Conservation (phyloP, 2,329 filamentous ascomycete species). For the Parafenestella ontariensis region DNA sequence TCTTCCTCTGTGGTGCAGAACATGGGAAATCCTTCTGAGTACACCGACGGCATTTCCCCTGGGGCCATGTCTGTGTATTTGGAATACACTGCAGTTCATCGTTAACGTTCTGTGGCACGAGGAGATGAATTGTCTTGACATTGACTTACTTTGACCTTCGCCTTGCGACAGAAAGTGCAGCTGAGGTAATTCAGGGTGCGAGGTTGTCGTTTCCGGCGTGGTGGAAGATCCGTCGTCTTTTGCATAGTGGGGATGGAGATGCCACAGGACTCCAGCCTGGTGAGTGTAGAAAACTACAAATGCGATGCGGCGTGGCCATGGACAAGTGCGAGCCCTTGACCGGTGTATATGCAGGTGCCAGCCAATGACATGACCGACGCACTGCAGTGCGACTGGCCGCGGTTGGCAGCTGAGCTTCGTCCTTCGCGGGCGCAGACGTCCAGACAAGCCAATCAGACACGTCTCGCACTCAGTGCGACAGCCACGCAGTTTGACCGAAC, state of each 20-base stretch:
- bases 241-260: not conserved
- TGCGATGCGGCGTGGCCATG: not conserved
- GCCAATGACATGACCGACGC: not conserved
- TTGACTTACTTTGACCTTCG: conserved; percentile 1
- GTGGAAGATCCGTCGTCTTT: not conserved
- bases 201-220: not conserved
- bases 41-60: not conserved
- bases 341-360: not conserved
- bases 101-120: not conserved
- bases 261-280: not conserved
- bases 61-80: not conserved
- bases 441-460: not conserved
- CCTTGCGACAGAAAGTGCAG: not conserved
- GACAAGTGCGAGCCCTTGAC: not conserved
- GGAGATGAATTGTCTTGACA: not conserved
- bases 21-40: not conserved
- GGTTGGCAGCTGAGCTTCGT: not conserved
- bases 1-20: not conserved
- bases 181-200: conserved; percentile 2
- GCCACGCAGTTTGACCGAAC: not conserved
- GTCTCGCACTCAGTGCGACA: not conserved
- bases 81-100: not conserved
- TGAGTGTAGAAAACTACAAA: not conserved
- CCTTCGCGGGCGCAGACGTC: not conserved
- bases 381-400: not conserved